Evolutionary conservation across 768 basidiomycete genomes (phyloP).

Genomic region (Punctularia strigosozonata): DNA sequence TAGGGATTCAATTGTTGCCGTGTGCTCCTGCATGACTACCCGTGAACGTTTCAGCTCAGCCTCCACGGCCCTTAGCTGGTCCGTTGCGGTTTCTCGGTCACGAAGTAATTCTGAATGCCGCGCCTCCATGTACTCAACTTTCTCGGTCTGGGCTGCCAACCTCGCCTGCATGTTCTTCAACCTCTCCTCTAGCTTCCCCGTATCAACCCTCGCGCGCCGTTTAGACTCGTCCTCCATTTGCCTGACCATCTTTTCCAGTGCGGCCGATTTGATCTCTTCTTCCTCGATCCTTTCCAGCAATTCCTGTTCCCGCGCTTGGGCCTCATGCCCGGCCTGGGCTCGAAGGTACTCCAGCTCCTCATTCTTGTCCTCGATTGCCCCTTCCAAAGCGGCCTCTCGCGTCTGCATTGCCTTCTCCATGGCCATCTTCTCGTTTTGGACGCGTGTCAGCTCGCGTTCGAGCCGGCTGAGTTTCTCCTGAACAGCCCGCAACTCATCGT

Average conservation of each 20-base stretch:
- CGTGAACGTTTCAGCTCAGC: constrained; percentile 16
- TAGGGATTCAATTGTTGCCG: too few species aligned
- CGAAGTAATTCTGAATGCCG: constrained; percentile 32
- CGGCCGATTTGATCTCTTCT: constrained; percentile 53
- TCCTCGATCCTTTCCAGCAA: constrained; percentile 58
- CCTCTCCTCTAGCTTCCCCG: constrained; percentile 6
- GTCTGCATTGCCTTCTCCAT: constrained; percentile 32
- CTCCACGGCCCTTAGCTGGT: constrained; percentile 28
- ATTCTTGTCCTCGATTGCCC: constrained; percentile 39
- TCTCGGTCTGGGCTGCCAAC: constrained; percentile 30
- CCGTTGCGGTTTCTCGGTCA: constrained; percentile 41
- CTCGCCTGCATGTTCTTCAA: constrained; percentile 16
- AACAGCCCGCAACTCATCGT: constrained; percentile 27
- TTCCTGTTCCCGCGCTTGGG: constrained; percentile 44
- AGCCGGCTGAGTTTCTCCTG: constrained; percentile 37
- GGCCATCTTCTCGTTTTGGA: constrained; percentile 50
- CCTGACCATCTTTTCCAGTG: constrained; percentile 37
- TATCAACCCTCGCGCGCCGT: constrained; percentile 20
- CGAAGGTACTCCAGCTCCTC: constrained; percentile 42
- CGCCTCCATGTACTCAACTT: constrained; percentile 27
- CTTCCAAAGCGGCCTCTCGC: constrained; percentile 32
- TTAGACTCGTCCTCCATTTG: constrained; percentile 29
- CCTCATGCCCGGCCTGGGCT: constrained; percentile 23
- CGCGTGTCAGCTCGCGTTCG: constrained; percentile 35
- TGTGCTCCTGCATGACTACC: too few species aligned